A percentile compares a stretch with the other conserved stretches of the same genome.
These are phyloP conservation scores for Phytophthora cryptogea DNA, from an alignment of 352 stramenopile genomes.

Conservation along the genomic window DNA sequence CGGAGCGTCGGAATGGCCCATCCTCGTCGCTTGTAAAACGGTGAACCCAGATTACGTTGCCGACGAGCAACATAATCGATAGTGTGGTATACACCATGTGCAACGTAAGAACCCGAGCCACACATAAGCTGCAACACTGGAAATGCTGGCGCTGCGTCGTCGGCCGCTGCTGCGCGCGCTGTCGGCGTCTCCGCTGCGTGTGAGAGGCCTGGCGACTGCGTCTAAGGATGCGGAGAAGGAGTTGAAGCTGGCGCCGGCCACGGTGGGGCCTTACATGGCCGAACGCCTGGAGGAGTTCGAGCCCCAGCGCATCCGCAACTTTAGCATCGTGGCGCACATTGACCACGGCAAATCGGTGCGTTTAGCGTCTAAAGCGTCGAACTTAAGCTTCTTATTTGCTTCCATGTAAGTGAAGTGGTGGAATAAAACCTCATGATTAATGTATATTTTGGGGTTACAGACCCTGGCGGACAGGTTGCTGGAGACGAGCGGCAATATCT, in stretches of 20 bases:
- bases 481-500: conserved; percentile 91
- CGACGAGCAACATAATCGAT: neutral
- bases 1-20: conserved; percentile 25
- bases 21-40: conserved; percentile 5
- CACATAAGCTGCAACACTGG: conserved; percentile 11
- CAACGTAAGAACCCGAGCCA: conserved; percentile 16
- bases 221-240: conserved; percentile 15
- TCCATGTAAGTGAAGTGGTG: neutral
- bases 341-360: conserved; percentile 91
- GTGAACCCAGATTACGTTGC: conserved; percentile 3
- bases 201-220: conserved; percentile 13
- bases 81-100: conserved; percentile 6
- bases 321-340: conserved; percentile 92
- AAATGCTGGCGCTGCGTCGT: conserved; percentile 29
- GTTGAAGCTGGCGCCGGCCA: conserved; percentile 43
- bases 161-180: conserved; percentile 10
- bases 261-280: conserved; percentile 65
- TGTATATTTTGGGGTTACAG: conserved; percentile 34
- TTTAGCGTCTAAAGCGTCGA: conserved; percentile 15
- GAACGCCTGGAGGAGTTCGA: conserved; percentile 60
- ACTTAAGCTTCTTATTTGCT: neutral
- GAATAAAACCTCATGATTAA: conserved; percentile 4
- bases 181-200: conserved; percentile 4
- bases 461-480: conserved; percentile 91
- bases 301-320: conserved; percentile 88